phyloP scores from a whole-genome alignment of 176 grass and related monocot species.

The Ampelocalamus luodianensis region DNA sequence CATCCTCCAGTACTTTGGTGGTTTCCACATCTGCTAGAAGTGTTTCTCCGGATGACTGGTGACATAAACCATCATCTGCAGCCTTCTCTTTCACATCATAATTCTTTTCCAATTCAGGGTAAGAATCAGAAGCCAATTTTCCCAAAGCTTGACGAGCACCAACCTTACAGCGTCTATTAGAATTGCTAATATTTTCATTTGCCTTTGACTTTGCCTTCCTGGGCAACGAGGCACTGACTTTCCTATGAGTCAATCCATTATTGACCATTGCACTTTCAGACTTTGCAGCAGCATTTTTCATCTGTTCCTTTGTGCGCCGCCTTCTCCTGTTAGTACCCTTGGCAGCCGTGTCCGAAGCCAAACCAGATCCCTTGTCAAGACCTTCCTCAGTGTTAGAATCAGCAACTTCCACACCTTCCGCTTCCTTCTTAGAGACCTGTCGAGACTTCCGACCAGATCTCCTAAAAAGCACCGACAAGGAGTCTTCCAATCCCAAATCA shows the following conservation, averaged over 20 bases:
- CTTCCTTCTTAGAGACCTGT: conserved; percentile 55
- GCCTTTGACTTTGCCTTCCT: conserved; percentile 39
- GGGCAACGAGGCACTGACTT: conserved; percentile 33
- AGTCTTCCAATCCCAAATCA: conserved; percentile 67
- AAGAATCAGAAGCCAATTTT: conserved; percentile 31
- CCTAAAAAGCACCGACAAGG: conserved; percentile 63
- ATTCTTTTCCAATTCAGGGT: conserved; percentile 38
- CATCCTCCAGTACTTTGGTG: conserved; percentile 37
- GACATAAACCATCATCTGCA: conserved; percentile 36
- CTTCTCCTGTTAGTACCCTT: conserved; percentile 47
- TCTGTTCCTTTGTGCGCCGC: conserved; percentile 56
- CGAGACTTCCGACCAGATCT: conserved; percentile 47
- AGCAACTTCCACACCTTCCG: conserved; percentile 30
- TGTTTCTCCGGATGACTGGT: conserved; percentile 39
- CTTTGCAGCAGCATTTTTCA: conserved; percentile 49
- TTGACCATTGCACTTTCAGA: conserved; percentile 20
- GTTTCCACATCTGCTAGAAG: conserved; percentile 40
- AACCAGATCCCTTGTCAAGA: conserved; percentile 50
- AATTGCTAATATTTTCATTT: conserved; percentile 31
- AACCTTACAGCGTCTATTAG: conserved; percentile 33
- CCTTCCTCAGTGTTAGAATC: conserved; percentile 43
- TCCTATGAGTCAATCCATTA: conserved; percentile 1
- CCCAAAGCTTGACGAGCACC: conserved; percentile 16
- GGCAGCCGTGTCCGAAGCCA: conserved; percentile 40
- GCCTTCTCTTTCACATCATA: conserved; percentile 35